phyloP scores from a whole-genome alignment of 441 rosid species.

The Pelargonium fulgidum region DNA sequence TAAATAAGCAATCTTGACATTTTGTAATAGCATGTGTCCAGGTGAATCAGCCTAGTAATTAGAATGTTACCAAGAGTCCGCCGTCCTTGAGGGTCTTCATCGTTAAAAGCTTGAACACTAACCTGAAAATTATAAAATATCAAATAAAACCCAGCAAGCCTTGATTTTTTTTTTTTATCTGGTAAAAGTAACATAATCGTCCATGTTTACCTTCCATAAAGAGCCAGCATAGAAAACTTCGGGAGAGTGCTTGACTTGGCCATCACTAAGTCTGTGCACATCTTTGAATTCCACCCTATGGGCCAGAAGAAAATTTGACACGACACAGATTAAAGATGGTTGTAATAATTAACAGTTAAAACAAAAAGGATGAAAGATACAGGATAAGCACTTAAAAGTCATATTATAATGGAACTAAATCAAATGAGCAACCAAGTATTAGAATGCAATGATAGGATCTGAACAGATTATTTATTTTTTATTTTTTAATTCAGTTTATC shows the following conservation, averaged over 20 bases:
- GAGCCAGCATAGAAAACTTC: conserved; percentile 94
- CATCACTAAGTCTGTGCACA: conserved; percentile 78
- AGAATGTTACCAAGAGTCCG: conserved; percentile 67
- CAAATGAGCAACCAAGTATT: too few relatives aligned
- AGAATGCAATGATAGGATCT: too few relatives aligned
- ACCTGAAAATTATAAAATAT: conserved; percentile 44
- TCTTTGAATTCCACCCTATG: conserved; percentile 81
- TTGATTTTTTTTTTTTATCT: too few relatives aligned
- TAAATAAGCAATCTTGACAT: background rate
- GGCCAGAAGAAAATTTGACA: conserved; percentile 21
- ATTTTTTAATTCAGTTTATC: too few relatives aligned
- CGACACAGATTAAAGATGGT: conserved; percentile 19
- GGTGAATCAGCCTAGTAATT: conserved; percentile 13
- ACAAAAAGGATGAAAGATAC: background rate
- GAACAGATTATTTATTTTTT: too few relatives aligned
- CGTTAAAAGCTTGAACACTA: conserved; percentile 87
- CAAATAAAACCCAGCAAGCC: conserved; percentile 9
- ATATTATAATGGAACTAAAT: too few relatives aligned
- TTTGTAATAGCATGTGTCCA: background rate
- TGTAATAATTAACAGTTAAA: background rate
- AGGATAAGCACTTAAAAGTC: background rate
- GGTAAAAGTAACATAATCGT: background rate
- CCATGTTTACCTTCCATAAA: conserved; percentile 72
- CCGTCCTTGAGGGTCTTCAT: conserved; percentile 96
- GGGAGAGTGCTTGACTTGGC: conserved; percentile 93